Base-by-base conservation (phyloP, 768 basidiomycete species). In the Sarcodon aspratus region DNA sequence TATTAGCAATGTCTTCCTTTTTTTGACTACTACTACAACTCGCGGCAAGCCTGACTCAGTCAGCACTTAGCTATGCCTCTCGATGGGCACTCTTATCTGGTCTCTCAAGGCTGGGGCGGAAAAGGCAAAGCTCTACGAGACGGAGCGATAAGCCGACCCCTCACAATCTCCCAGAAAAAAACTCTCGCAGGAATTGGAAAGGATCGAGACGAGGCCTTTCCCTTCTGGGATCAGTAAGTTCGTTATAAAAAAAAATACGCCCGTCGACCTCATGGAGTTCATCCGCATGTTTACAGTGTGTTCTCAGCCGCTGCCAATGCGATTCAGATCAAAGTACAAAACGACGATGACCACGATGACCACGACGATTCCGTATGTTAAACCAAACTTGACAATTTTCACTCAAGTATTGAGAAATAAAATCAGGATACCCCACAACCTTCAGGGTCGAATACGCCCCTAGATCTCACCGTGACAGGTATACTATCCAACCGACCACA, bases 191-290 rank as follows among this genome's bases (percentile, higher is more conserved):
- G 93, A 2, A 64, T 97, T 50, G 93, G 93, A 49, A 93, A 91
- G 62, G 90, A 97, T 63, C 76, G 92, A 55, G 93, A 95, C 59
- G 92, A 94, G 57, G 90, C 91, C 0, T 92, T 93, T 61, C 92
- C 93, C 46, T 97, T 97, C 75, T 97, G 93, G 93, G 93, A 97
- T 63, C 91, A 96, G 92, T 95, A 57, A 65, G 88, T 75, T 43
- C 43, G 15, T n/a, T 13, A 17, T 5, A 27, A 27, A 27, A 27
- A 27, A 27, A 27, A 27, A 27, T 27, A 27, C 21, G 21, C 21
- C 21, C 5, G 21, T 27, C 21, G 5, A 27, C 5, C 21, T 27
- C 53, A 36, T 33, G 11, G 40, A 17, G 33, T 46, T 47, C 21
- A 12, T 48, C 6, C n/a, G 13, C 7, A 9, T 45, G 43, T 35